Percentiles rank a stretch among this genome's conserved stretches.
Conservation (phyloP, 345 rosid genomes). For the Rhodamnia argentea region DNA sequence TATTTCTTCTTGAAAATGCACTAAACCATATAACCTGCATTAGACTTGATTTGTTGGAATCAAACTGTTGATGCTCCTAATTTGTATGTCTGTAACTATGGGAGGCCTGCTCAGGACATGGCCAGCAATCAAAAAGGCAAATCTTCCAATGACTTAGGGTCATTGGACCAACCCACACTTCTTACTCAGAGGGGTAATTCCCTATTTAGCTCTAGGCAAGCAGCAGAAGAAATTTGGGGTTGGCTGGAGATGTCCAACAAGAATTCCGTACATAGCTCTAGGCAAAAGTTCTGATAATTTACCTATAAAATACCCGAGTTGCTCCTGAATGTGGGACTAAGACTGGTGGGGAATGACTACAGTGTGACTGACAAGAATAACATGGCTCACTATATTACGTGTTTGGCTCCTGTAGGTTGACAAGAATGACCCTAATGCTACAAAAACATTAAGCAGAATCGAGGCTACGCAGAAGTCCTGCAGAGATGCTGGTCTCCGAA, state of each 20-base stretch:
- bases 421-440: constrained; percentile 59
- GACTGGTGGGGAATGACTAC: background rate
- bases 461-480: constrained; percentile 60
- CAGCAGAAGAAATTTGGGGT: background rate
- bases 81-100: background rate
- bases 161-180: background rate
- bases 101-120: background rate
- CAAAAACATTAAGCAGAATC: constrained; percentile 42
- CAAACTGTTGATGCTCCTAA: background rate
- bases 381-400: background rate
- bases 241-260: background rate
- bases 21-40: background rate
- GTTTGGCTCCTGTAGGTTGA: constrained; percentile 33
- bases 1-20: background rate
- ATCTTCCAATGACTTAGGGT: background rate
- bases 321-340: background rate
- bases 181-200: background rate
- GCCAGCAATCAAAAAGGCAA: background rate
- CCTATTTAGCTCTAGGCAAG: background rate
- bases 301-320: background rate
- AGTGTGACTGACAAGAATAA: background rate
- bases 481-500: constrained; percentile 42
- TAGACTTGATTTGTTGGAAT: background rate
- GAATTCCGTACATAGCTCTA: background rate
- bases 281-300: background rate